Evolutionary conservation across 257 asterid species (phyloP), one percentile per base, ranked within the genome.

Genomic region (Lithospermum erythrorhizon): DNA sequence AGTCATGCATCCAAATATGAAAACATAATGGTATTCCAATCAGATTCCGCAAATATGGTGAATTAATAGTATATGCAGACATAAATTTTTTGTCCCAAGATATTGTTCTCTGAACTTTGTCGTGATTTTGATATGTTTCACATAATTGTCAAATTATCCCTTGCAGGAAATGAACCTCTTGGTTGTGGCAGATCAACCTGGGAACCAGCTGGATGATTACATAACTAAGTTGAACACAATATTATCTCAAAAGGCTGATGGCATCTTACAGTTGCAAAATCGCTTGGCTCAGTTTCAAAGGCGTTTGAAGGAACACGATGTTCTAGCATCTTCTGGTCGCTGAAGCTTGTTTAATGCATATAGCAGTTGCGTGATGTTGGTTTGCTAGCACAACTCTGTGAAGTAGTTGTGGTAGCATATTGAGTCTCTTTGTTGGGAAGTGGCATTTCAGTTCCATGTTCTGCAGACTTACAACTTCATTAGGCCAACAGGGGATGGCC

Each of bases 111-210:
- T 18, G 14, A 53, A 53, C 15, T 19, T 20, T 13, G 13, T 17
- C 25, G 1, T n/a, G 21, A 53, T 19, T 19, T 53, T 22, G 11
- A 20, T 53, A 11, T 53, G 23, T 53, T 53, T 6, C 24, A 20
- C 24, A 19, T 14, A 21, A 59, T 57, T 60, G 55, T 5, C 23
- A 27, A 25, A 51, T 61, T 54, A 51, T 51, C 58, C 41, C 64
- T 66, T 48, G 61, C 81, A 93, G 99, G 99, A 93, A 78, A 93
- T 93, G 99, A 82, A 79, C 76, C 89, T 93, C 61, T 76, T 93
- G 76, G 97, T 86, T 53, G 88, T 83, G 76, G 99, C 96, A 18
- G 99, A 89, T 70, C 94, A 83, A 71, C 99, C 99, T 6, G 99
- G 97, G 29, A 93, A 80, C 70, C 94, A 85, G 70, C 71, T 93